Percentiles rank a stretch among this genome's conserved stretches.
Conservation (phyloP, 495 filamentous ascomycete genomes). For the Aeminium ludgeri region DNA sequence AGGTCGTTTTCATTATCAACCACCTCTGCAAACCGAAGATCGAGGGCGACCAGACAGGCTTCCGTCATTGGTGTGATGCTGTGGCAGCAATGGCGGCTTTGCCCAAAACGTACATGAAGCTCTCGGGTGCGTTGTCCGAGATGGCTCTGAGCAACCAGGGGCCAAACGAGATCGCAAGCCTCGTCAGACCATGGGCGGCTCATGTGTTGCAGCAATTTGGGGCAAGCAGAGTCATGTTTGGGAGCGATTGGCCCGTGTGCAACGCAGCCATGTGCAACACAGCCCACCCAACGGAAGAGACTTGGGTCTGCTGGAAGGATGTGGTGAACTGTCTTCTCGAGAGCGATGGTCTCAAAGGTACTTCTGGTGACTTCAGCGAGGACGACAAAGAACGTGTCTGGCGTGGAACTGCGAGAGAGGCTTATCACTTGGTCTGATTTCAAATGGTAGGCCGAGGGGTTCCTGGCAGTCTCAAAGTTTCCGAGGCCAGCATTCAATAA, state of each 20-base stretch:
- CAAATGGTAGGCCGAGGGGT: too few relatives aligned
- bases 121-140: slow-evolving; percentile 70
- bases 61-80: slow-evolving; percentile 32
- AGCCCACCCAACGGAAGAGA: too few relatives aligned
- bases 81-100: slow-evolving; percentile 21
- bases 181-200: slow-evolving; percentile 46
- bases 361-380: slow-evolving; percentile 28
- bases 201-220: slow-evolving; percentile 52
- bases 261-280: too few relatives aligned
- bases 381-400: slow-evolving; percentile 48
- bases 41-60: slow-evolving; percentile 12
- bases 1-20: slow-evolving; percentile 53
- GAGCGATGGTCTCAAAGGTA: slow-evolving; percentile 28
- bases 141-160: slow-evolving; percentile 31
- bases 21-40: slow-evolving; percentile 82
- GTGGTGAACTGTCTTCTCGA: slow-evolving; percentile 43
- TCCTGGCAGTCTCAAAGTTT: too few relatives aligned
- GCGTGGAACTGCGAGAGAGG: slow-evolving; percentile 41
- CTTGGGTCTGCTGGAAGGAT: slow-evolving; percentile 38
- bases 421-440: slow-evolving; percentile 12
- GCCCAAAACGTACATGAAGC: slow-evolving; percentile 59
- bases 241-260: slow-evolving; percentile 81
- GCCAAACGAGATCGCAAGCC: slow-evolving; percentile 28
- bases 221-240: slow-evolving; percentile 63
- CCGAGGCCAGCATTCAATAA: too few relatives aligned